Evolutionary conservation across 108 stramenopile species (phyloP), one percentile per base, ranked within the genome.

Genomic region (Nannochloropsis gaditana): DNA sequence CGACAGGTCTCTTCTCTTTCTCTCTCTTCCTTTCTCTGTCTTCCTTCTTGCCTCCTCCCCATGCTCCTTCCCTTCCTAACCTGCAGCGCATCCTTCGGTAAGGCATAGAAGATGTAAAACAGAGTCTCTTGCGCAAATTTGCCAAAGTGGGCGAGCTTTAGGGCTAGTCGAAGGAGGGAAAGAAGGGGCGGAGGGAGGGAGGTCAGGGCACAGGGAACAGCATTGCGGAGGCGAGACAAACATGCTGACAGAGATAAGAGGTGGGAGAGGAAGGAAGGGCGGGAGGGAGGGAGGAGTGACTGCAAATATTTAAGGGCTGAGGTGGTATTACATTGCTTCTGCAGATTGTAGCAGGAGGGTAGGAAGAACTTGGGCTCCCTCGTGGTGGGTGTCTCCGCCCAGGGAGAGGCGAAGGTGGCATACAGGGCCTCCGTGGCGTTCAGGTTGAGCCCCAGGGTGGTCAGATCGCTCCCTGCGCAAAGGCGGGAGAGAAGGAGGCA

Each of bases 91-190:
- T 99, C 98, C 91, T 94, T 95, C 83, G 98, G 98, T 85, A 99
- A 89, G 59, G 94, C 95, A 85, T 99, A 99, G 91, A 99, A 99
- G 88, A 97, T 96, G 92, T 99, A 97, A 91, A 99, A 97, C 80
- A 99, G 90, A n/a, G 97, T 99, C 92, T 99, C 98, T 44, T 95
- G 92, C 85, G 96, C 94, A 89, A 97, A 97, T 91, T 97, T 97
- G 44, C 94, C 93, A 82, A 99, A 90, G 86, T 99, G 96, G 45
- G 93, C 95, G 5, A 80, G 47, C 80, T 84, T 84, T 21, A 88
- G 50, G 80, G 80, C 80, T 5, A 84, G 50, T 31, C 84, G 87
- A 50, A 11, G 10, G 15, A 0, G 86, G 9, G 11, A 43, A 82
- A 42, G 82, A 50, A 19, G 31, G 15, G 31, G 82, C 11, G 47